phyloP scores from a whole-genome alignment of 2,329 filamentous ascomycete genomes.

The Cephalotrichum gorgonifer region DNA sequence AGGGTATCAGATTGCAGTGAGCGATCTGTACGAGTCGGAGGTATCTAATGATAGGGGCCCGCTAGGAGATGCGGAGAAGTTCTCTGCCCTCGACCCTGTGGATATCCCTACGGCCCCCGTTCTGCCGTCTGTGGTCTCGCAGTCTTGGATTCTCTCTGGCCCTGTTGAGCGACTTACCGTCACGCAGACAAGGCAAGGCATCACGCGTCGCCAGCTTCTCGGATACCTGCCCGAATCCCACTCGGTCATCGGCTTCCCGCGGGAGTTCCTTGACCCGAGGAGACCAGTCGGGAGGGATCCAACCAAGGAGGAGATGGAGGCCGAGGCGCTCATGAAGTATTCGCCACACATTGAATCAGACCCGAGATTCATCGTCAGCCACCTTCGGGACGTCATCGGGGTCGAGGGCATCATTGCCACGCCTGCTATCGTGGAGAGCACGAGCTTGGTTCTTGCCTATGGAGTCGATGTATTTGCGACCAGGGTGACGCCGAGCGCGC shows the following conservation, averaged over 20 bases:
- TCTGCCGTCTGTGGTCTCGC: conserved; percentile 66
- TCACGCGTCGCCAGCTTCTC: conserved; percentile 72
- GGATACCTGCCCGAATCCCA: conserved; percentile 65
- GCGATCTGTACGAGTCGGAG: conserved; percentile 84
- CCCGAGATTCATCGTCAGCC: conserved; percentile 68
- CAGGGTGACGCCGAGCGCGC: conserved; percentile 72
- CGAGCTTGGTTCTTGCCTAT: conserved; percentile 78
- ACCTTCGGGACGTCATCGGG: conserved; percentile 72
- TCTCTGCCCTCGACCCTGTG: conserved; percentile 64
- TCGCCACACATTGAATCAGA: conserved; percentile 71
- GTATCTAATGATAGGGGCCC: conserved; percentile 76
- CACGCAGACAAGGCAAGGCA: conserved; percentile 85
- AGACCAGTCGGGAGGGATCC: conserved; percentile 79
- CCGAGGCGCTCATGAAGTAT: conserved; percentile 73
- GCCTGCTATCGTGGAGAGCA: conserved; percentile 81
- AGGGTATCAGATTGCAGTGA: conserved; percentile 76
- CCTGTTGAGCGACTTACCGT: conserved; percentile 73
- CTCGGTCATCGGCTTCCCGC: conserved; percentile 70
- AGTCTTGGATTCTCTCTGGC: conserved; percentile 71
- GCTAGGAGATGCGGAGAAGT: conserved; percentile 58
- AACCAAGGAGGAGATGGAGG: conserved; percentile 63
- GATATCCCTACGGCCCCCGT: conserved; percentile 42
- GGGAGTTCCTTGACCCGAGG: conserved; percentile 70
- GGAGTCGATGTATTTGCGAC: conserved; percentile 85
- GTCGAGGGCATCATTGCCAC: conserved; percentile 62